Base-by-base conservation (phyloP, 345 rosid species). In the Carallia brachiata region DNA sequence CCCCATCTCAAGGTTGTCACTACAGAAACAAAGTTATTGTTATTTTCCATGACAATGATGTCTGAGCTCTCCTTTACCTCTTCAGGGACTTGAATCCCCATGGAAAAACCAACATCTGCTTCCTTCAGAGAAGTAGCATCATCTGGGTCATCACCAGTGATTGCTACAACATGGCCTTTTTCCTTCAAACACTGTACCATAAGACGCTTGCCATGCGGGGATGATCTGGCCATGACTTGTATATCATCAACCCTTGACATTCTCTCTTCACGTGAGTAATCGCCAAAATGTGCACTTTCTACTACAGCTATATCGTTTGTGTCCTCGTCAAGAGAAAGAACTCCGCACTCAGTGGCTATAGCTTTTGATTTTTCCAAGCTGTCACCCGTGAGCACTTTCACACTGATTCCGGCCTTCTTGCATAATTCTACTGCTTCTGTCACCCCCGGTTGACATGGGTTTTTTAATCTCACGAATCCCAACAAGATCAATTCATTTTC, bases 401-500 rank as follows among this genome's bases (percentile, higher is more conserved):
- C 63, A 16, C 10, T 54, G 28, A 86, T 84, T 6, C 83, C 79
- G 0, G 88, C 86, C 0, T 36, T 62, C 63, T 55, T 77, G 64
- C 86, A 84, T 4, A 60, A 68, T 66, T 71, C 69, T 4, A 86
- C 84, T 0, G 86, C 86, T 40, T 37, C 34, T 65, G 58, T 60
- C 31, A 86, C 85, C 5, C 84, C 86, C 5, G 75, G 73, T 1
- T 86, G 80, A 69, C 84, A 78, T 16, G 83, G 86, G 53, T 86
- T 87, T 70, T 84, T 78, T 61, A 84, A 40, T 6, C 86, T 86
- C 6, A 79, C 75, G 15, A 79, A 1, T 10, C 80, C 88, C 61
- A 84, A 18, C 31, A 87, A 87, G 73, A 88, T 85, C 61, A 84
- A 81, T 36, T 86, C 95, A 80, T 66, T 62, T 6, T 83, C 86